Conservation (phyloP, 2,329 filamentous ascomycete species). For the Byssoonygena ceratinophila region DNA sequence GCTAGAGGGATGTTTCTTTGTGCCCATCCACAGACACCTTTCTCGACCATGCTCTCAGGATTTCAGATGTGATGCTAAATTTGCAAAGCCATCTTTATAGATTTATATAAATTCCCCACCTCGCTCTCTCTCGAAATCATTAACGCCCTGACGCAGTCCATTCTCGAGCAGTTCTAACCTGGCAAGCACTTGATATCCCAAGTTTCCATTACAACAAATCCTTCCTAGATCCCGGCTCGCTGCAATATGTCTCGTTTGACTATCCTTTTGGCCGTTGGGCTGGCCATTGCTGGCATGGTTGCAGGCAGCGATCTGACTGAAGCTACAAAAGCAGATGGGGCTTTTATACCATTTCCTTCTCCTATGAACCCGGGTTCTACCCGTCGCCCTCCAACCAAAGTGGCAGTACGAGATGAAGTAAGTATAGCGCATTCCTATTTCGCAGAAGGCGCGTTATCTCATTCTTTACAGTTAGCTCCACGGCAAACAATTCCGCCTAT, state of each 20-base stretch:
- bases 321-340: background rate
- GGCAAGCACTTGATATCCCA: background rate
- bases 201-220: background rate
- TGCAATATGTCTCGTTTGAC: slow-evolving; percentile 4
- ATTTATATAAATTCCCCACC: background rate
- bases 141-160: background rate
- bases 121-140: background rate
- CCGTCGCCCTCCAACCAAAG: background rate
- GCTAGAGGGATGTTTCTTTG: background rate
- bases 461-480: background rate
- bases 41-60: background rate
- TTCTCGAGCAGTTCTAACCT: no score
- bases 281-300: slow-evolving; percentile 3
- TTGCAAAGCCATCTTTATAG: background rate
- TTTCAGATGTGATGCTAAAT: no score
- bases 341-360: background rate
- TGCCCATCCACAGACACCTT: background rate
- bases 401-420: background rate
- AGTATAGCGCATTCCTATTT: background rate
- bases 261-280: background rate
- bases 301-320: background rate
- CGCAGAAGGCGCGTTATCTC: background rate
- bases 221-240: background rate
- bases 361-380: background rate
- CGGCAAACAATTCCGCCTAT: background rate